Conservation (phyloP, 352 stramenopile species). For the Phytophthora ramorum region DNA sequence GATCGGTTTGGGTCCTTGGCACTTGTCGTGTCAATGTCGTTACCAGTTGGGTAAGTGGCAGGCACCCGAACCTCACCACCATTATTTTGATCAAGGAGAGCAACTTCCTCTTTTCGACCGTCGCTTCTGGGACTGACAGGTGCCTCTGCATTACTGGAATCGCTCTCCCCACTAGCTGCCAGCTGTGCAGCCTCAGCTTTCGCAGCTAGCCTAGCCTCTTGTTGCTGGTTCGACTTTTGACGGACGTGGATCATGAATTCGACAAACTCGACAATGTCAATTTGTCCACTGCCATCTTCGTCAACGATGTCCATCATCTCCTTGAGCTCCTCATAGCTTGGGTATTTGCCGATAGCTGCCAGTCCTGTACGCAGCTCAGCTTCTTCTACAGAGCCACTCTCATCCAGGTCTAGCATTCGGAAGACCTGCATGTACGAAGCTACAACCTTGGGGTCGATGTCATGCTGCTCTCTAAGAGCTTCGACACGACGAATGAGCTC, state of each 20-base stretch:
- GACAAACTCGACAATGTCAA: constrained; percentile 89
- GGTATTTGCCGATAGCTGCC: constrained; percentile 82
- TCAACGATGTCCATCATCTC: constrained; percentile 90
- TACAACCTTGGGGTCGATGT: constrained; percentile 54
- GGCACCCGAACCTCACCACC: constrained; percentile 20
- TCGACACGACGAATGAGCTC: constrained; percentile 69
- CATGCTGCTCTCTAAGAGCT: constrained; percentile 59
- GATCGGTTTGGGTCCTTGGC: constrained; percentile 4
- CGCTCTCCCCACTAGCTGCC: background rate
- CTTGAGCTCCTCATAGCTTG: constrained; percentile 80
- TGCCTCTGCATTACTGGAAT: background rate
- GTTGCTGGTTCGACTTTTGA: constrained; percentile 70
- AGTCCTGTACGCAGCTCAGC: constrained; percentile 83
- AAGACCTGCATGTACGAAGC: constrained; percentile 88
- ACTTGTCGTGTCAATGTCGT: constrained; percentile 1
- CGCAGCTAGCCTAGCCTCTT: constrained; percentile 29
- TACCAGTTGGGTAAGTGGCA: constrained; percentile 10
- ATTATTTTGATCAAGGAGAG: background rate
- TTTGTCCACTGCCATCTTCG: constrained; percentile 86
- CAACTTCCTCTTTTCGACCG: background rate
- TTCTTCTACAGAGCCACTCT: constrained; percentile 85
- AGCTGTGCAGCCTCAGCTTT: constrained; percentile 15
- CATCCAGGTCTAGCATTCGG: constrained; percentile 82
- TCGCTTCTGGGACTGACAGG: constrained; percentile 2
- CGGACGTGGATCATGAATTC: constrained; percentile 88